Percentiles rank a stretch among this genome's conserved stretches.
Evolutionary conservation across 768 basidiomycete species (phyloP).

Genomic region (Tulasnella sp.): DNA sequence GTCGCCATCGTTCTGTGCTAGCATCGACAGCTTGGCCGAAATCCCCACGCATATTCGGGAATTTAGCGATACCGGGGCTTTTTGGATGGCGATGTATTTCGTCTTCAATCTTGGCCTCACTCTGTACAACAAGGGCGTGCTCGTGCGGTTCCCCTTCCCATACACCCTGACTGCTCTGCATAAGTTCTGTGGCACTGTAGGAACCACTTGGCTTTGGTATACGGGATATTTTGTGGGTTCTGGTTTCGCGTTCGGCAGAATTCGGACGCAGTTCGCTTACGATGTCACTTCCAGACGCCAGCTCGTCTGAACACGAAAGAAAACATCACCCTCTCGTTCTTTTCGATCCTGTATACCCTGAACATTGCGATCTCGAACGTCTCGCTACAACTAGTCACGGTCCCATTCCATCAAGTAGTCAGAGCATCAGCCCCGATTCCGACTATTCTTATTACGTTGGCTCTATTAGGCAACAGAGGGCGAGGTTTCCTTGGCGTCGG

Average conservation of each 20-base stretch:
- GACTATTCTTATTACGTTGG: slow-evolving; percentile 74
- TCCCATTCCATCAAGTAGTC: slow-evolving; percentile 98
- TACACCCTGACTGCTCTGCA: slow-evolving; percentile 94
- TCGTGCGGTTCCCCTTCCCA: slow-evolving; percentile 91
- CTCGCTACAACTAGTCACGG: slow-evolving; percentile 83
- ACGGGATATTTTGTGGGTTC: slow-evolving; percentile 56
- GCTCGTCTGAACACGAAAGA: slow-evolving; percentile 57
- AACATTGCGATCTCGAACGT: slow-evolving; percentile 96
- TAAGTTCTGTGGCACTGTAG: slow-evolving; percentile 80
- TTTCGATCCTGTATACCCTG: slow-evolving; percentile 88
- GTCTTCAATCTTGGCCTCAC: slow-evolving; percentile 89
- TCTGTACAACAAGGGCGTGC: slow-evolving; percentile 91
- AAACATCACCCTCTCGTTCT: slow-evolving; percentile 68
- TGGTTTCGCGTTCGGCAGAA: not conserved
- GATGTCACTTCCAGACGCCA: slow-evolving; percentile 47
- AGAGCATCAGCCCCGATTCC: slow-evolving; percentile 92
- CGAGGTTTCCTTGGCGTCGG: slow-evolving; percentile 20
- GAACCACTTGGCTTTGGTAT: slow-evolving; percentile 67
- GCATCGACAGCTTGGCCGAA: not conserved
- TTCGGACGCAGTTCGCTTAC: not conserved
- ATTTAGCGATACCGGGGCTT: not conserved
- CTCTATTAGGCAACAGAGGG: slow-evolving; percentile 39
- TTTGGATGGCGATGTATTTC: slow-evolving; percentile 84
- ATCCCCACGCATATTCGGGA: not conserved
- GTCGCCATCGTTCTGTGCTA: not conserved